phyloP scores from a whole-genome alignment of 192 early-diverging fungal species.

The Coemansia sp. region DNA sequence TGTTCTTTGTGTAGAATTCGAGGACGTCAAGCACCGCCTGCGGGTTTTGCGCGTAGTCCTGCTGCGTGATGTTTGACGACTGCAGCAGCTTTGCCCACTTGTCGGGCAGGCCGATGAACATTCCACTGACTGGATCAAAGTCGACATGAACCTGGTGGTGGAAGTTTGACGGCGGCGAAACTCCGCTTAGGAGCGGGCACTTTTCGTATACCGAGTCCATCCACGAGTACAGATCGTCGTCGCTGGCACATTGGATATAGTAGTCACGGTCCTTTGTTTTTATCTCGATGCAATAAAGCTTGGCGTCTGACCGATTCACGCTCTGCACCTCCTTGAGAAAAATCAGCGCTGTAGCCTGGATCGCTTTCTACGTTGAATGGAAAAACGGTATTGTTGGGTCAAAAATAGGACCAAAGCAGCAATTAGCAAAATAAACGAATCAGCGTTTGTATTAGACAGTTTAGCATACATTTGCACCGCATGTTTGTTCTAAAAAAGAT shows the following conservation, averaged over 20 bases:
- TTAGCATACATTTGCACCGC: too few relatives aligned
- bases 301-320: conserved; percentile 85
- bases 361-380: conserved; percentile 27
- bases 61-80: conserved; percentile 90
- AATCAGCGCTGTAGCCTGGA: conserved; percentile 82
- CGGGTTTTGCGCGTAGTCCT: conserved; percentile 97
- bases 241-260: conserved; percentile 88
- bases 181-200: conserved; percentile 47
- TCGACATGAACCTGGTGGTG: conserved; percentile 59
- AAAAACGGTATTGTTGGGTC: neutral
- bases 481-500: too few relatives aligned
- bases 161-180: conserved; percentile 57
- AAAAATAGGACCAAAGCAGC: too few relatives aligned
- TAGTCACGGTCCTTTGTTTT: conserved; percentile 91
- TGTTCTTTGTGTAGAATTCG: conserved; percentile 95
- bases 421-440: conserved; percentile 1
- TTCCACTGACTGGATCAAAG: conserved; percentile 57
- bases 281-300: conserved; percentile 93
- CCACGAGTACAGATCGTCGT: conserved; percentile 98
- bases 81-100: conserved; percentile 94
- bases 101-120: conserved; percentile 81
- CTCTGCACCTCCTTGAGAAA: conserved; percentile 90
- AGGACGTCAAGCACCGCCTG: conserved; percentile 97
- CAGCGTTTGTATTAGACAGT: too few relatives aligned
- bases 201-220: conserved; percentile 94